Percentiles rank a stretch among this genome's conserved stretches.
phyloP scores from a whole-genome alignment of 177 flowering plant species.

The Vitis hybrid region DNA sequence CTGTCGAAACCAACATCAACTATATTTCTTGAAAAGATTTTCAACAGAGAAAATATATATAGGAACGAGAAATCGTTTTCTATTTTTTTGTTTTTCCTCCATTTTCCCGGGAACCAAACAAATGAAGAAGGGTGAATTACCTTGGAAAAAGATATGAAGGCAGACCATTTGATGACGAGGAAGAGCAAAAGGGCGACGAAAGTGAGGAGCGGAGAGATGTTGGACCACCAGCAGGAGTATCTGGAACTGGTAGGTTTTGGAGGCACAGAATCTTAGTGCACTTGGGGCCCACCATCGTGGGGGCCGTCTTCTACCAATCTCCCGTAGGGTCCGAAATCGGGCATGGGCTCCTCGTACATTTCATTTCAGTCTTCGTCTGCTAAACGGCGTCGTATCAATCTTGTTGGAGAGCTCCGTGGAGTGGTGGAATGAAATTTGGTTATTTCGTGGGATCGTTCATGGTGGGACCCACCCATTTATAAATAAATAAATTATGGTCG shows the following conservation, averaged over 20 bases:
- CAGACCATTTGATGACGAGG: slow-evolving; percentile 6
- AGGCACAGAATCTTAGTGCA: neutral
- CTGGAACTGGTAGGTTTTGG: neutral
- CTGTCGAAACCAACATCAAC: no score
- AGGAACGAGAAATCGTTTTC: no score
- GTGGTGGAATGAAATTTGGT: no score
- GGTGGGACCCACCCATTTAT: no score
- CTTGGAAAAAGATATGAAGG: slow-evolving; percentile 1
- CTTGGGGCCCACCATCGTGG: neutral
- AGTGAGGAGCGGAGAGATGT: neutral
- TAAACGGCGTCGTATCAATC: neutral
- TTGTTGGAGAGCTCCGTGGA: neutral
- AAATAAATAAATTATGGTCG: no score
- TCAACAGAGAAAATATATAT: no score
- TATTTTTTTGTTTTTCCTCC: no score
- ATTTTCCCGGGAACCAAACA: no score
- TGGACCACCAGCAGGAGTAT: slow-evolving; percentile 1
- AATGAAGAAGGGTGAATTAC: neutral
- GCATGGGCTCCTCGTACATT: neutral
- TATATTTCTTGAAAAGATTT: no score
- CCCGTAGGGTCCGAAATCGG: neutral
- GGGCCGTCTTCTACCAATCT: neutral
- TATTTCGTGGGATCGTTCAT: no score
- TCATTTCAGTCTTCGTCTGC: neutral
- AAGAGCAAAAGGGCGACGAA: slow-evolving; percentile 4